Evolutionary conservation across 1,139 yeast genomes (phyloP).

Genomic region (Pichia kudriavzevii): DNA sequence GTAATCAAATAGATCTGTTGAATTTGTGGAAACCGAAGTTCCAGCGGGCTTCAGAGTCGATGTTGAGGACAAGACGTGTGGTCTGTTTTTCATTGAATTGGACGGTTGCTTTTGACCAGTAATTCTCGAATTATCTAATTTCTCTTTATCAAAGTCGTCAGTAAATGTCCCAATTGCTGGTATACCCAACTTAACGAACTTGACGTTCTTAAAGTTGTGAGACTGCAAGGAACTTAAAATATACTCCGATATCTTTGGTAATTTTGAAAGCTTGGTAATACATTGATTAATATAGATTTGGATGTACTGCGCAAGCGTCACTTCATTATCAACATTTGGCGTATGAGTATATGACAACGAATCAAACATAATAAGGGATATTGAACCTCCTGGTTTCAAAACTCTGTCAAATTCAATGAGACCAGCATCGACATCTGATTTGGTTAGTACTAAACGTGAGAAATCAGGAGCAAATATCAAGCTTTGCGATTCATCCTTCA

Average conservation of each 20-base stretch:
- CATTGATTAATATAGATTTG: conserved; percentile 10
- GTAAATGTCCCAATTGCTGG: conserved; percentile 21
- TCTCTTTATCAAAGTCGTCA: too few species aligned
- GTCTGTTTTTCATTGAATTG: too few species aligned
- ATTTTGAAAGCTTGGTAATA: conserved; percentile 8
- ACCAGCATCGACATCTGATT: conserved; percentile 13
- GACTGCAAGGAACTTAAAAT: conserved; percentile 18
- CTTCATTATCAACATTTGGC: conserved; percentile 2
- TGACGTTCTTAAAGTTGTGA: conserved; percentile 22
- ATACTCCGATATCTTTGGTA: conserved; percentile 17
- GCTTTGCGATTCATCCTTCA: conserved; percentile 22
- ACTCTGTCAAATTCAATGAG: conserved; percentile 24
- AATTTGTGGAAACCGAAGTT: too few species aligned
- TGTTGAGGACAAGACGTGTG: too few species aligned
- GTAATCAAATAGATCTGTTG: background rate
- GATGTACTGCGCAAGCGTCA: conserved; percentile 9
- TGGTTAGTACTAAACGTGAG: conserved; percentile 13
- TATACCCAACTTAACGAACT: conserved; percentile 23
- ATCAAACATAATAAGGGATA: conserved; percentile 18
- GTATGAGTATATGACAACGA: conserved; percentile 1
- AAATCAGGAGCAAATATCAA: conserved; percentile 24
- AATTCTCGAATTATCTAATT: too few species aligned
- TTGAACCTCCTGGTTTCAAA: conserved; percentile 23
- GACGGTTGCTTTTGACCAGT: too few species aligned
- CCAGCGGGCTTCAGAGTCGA: too few species aligned